Evolutionary conservation across 345 rosid genomes (phyloP), one percentile per base, ranked within the genome.

Genomic region (Mangifera indica): DNA sequence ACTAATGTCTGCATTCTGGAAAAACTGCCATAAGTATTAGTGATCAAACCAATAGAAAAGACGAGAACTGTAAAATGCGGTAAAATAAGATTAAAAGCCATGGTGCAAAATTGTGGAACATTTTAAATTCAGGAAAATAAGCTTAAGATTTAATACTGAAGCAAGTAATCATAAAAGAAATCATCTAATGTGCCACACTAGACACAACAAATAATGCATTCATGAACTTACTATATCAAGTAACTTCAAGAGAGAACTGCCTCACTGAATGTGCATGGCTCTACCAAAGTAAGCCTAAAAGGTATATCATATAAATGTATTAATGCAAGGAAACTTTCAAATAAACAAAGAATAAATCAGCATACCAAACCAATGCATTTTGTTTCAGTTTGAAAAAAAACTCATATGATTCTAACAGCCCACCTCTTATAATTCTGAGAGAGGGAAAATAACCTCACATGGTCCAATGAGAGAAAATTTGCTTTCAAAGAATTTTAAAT

Each of bases 211-310:
- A 54, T 44, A 20, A 37, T 3, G 13, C 34, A 64, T 22, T 26
- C 52, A 44, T 17, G 24, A 51, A 69, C 71, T 67, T 67, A 67
- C 60, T 7, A 18, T 24, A 57, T 25, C 54, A 25, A 44, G 72
- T 24, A 69, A 29, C 45, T 53, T 61, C 13, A 56, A 53, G 18
- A 55, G 51, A 45, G n/a, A 56, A 20, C 34, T 59, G 15, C 51
- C 48, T 26, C 18, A 56, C 3, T 9, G 24, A 26, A 57, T 54
- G 57, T 60, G 5, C 51, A 65, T 52, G 68, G 63, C 61, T 72
- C 60, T 5, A 42, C 45, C 56, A 37, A 56, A 81, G 78, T 24
- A 54, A 66, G 54, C 76, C 79, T 68, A 81, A 48, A 78, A 67
- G 2, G 67, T 48, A 64, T 73, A 71, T 45, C 61, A 5, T 21